Base-by-base conservation (phyloP, 2,329 filamentous ascomycete genomes). In the Proliferodiscus dingleyae region DNA sequence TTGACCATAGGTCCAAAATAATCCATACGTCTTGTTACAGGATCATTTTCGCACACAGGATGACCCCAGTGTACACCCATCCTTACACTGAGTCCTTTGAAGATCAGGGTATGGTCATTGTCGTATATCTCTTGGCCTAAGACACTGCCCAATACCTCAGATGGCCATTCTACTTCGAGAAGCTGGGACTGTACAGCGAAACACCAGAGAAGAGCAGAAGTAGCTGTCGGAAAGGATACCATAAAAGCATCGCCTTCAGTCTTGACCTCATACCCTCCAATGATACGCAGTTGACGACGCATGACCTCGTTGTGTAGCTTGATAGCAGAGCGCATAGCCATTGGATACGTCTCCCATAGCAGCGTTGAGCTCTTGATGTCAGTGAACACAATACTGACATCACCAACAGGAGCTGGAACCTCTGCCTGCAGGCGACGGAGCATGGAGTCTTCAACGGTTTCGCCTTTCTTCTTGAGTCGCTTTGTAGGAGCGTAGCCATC, bases 1-100 rank as follows among this genome's bases (percentile, higher is more conserved):
- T 98, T 98, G 61, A 98, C 93, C 89, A 98, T 98, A 11, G 93
- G 93, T 0, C 93, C 93, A 64, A 97, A 98, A 69, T 98, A 98
- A 61, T 98, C 93, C 93, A 98, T 98, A 52, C 93, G 89, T 47
- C 90, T 85, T 1, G 93, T 98, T 40, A 98, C 90, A 0, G 93
- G 93, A 66, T 98, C 93, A 39, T 85, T 86, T 66, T 98, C 93
- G 63, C 89, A 95, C 58, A 98, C 89, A 5, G 91, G 93, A 49
- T 87, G 83, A 55, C 93, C 93, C 79, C 86, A 98, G 66, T 98
- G 93, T 50, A 95, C 89, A 59, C 93, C 93, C 93, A 98, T 98
- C 48, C 93, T 81, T 33, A 98, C 93, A 9, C 90, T 96, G 42
- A 98, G 71, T 50, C 93, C 93, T 52, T 87, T 87, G 73, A 96